phyloP scores from a whole-genome alignment of 208 protist genomes.

The Phytomonas sp. region DNA sequence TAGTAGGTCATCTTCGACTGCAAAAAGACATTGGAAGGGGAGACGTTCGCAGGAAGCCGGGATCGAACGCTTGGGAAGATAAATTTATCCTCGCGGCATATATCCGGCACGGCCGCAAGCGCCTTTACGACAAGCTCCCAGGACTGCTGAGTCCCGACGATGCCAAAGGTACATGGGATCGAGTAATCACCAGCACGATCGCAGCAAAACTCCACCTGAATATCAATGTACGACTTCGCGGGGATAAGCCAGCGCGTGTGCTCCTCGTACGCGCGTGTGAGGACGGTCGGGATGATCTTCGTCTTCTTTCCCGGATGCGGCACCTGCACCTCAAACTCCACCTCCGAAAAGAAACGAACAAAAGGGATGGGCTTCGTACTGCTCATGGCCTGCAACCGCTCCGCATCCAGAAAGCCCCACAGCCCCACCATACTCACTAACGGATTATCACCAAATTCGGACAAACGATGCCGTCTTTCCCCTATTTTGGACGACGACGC shows the following conservation, averaged over 20 bases:
- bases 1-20: conserved; percentile 77
- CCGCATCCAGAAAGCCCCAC: not conserved
- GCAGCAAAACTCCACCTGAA: conserved; percentile 81
- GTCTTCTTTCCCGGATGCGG: conserved; percentile 14
- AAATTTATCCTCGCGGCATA: conserved; percentile 70
- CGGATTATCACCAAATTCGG: not conserved
- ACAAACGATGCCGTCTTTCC: not conserved
- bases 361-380: conserved; percentile 11
- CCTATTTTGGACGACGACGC: not conserved
- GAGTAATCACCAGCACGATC: conserved; percentile 30
- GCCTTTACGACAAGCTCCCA: conserved; percentile 41
- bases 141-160: conserved; percentile 65
- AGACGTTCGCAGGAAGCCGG: conserved; percentile 20
- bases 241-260: conserved; percentile 81
- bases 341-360: conserved; percentile 71
- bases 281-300: conserved; percentile 13
- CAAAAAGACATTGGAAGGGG: conserved; percentile 57
- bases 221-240: conserved; percentile 38
- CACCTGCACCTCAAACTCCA: conserved; percentile 47
- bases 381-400: not conserved
- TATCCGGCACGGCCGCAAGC: conserved; percentile 68
- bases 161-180: conserved; percentile 59
- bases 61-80: conserved; percentile 69
- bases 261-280: conserved; percentile 42
- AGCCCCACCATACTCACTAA: not conserved